Base-by-base conservation (phyloP, 139 green algal species). In the Micractinium conductrix region DNA sequence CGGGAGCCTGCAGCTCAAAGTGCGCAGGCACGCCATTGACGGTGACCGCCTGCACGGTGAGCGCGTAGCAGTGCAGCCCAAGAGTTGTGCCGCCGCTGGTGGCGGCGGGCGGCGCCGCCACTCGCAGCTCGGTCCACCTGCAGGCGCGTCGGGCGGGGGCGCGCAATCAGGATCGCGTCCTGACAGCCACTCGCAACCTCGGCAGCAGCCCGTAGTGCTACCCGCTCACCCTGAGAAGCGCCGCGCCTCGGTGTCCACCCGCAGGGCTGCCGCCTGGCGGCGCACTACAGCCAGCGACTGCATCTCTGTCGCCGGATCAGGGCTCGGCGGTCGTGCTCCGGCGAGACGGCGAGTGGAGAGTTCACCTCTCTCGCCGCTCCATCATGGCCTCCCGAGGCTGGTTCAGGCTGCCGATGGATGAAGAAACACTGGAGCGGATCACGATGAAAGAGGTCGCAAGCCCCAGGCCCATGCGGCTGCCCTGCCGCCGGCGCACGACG, bases 101-200 rank as follows among this genome's bases (percentile, higher is more conserved):
- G 58, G 58, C 76, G 42, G 48, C 35, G 7, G 53, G 35, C 19
- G 76, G 76, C 38, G 76, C 37, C 24, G 62, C 24, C 40, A 82
- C 58, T 30, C 43, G 37, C 37, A 85, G 70, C 69, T 85, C 68
- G 9, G 80, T 85, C 80, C 80, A 85, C 62, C 80, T 85, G 80
- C 80, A 40, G 65, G 35, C 12, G 33, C 35, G 28, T 10, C 65
- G 9, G 65, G 65, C 65, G 65, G 37, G 42, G 33, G 17, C 7
- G 3, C 10, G 24, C 1, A 33, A 72, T 72, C 65, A 22, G 6
- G n/a, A 28, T 44, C 14, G 33, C 33, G 42, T 33, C 33, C 6
- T 40, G 3, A 9, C 58, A 67, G 12, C 4, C 22, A 33, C 22
- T 4, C 24, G 24, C 19, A 67, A 4, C n/a, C 4, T n/a, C n/a